Evolutionary conservation across 1,284 basidiomycete genomes (phyloP).

Genomic region (Earliella scabrosa): DNA sequence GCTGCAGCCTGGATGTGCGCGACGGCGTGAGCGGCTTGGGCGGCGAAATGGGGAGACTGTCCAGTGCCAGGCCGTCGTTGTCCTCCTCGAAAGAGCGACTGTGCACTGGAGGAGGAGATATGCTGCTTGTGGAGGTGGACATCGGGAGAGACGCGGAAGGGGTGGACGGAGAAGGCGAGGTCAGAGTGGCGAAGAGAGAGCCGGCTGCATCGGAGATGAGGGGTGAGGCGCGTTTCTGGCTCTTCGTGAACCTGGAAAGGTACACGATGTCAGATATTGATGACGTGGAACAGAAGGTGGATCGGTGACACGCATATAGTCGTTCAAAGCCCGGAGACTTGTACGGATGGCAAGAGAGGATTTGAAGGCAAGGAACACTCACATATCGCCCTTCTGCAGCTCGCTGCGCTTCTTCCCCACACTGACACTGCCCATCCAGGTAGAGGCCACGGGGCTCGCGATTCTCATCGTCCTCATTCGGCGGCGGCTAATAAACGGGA

Average conservation of each 20-base stretch:
- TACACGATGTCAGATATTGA: no score
- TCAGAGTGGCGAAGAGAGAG: constrained; percentile 55
- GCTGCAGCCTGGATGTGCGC: no score
- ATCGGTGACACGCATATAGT: no score
- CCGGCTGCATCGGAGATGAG: constrained; percentile 68
- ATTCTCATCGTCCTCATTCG: no score
- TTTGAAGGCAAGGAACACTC: constrained; percentile 37
- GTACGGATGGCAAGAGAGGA: no score
- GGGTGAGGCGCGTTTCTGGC: constrained; percentile 67
- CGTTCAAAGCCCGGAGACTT: no score
- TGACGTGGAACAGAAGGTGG: no score
- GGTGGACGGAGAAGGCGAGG: constrained; percentile 31
- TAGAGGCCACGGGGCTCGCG: constrained; percentile 29
- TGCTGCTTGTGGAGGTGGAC: constrained; percentile 25
- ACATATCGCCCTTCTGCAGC: constrained; percentile 59
- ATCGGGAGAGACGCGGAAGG: constrained; percentile 27
- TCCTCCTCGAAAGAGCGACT: constrained; percentile 45
- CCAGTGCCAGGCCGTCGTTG: constrained; percentile 44
- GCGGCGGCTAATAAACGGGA: constrained; percentile 36
- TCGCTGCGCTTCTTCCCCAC: constrained; percentile 65
- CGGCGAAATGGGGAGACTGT: no score
- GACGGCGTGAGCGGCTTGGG: constrained; percentile 6
- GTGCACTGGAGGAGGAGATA: constrained; percentile 18
- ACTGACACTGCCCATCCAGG: constrained; percentile 54
- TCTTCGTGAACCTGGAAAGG: constrained; percentile 67